Conservation (phyloP, 2,329 filamentous ascomycete genomes). For the Sarocladium kiliense region DNA sequence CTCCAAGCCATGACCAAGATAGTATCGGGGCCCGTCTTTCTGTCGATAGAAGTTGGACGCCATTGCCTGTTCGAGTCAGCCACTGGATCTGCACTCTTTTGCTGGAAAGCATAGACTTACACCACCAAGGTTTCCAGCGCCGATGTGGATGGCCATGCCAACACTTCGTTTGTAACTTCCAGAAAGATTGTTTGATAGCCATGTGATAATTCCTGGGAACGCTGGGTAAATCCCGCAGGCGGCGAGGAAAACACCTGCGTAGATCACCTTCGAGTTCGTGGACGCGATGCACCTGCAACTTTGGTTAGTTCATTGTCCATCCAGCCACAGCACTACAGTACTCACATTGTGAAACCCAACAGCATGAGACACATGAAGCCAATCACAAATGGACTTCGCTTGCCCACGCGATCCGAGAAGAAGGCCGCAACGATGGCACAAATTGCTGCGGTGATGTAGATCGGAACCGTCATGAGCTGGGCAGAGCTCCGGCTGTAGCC, state of each 20-base stretch:
- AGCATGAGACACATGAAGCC: constrained; percentile 47
- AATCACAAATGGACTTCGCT: constrained; percentile 51
- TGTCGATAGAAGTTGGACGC: constrained; percentile 66
- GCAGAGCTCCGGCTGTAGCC: constrained; percentile 53
- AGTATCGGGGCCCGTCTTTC: constrained; percentile 41
- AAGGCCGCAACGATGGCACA: constrained; percentile 49
- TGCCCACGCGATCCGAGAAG: constrained; percentile 48
- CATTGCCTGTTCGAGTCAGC: constrained; percentile 45
- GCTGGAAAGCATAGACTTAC: constrained; percentile 22
- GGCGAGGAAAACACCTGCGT: constrained; percentile 71
- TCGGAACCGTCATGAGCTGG: constrained; percentile 61
- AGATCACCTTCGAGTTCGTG: constrained; percentile 54
- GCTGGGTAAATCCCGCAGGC: constrained; percentile 76
- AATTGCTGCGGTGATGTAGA: constrained; percentile 58
- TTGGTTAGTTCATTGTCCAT: constrained; percentile 12
- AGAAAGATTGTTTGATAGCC: constrained; percentile 75
- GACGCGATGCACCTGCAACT: constrained; percentile 52
- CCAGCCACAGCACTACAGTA: background rate
- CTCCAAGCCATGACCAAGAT: constrained; percentile 45
- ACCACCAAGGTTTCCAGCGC: constrained; percentile 52
- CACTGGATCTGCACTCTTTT: background rate
- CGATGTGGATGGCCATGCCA: constrained; percentile 62
- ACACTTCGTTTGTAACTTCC: constrained; percentile 57
- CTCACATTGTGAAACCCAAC: constrained; percentile 51
- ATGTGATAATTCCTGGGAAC: constrained; percentile 73